A percentile compares a stretch with the other conserved stretches of the same genome.
phyloP scores from a whole-genome alignment of 306 rosid species.

The Vachellia collinsii region DNA sequence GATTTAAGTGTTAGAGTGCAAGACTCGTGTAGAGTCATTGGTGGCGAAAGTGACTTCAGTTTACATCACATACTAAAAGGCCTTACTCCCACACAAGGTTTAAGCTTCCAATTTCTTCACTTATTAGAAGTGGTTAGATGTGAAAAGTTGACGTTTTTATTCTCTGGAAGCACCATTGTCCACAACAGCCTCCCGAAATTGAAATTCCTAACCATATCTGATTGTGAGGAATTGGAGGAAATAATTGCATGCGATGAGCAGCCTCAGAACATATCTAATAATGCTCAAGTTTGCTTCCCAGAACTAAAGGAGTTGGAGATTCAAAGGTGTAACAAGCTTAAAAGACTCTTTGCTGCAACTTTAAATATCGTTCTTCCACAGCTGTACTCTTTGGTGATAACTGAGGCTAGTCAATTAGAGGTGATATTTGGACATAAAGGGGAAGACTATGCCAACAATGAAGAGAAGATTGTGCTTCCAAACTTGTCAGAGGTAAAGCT shows the following conservation, averaged over 20 bases:
- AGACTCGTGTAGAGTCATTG: not conserved
- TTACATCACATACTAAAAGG: not conserved
- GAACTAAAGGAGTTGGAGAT: not conserved
- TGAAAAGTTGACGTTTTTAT: not conserved
- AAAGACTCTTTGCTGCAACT: not conserved
- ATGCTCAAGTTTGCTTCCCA: not conserved
- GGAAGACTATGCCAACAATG: not conserved
- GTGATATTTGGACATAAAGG: not conserved
- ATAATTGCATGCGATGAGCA: not conserved
- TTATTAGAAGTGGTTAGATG: not conserved
- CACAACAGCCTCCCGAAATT: not conserved
- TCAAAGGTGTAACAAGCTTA: not conserved
- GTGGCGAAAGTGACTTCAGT: not conserved
- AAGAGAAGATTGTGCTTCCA: not conserved
- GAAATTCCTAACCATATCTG: not conserved
- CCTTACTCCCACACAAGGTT: not conserved
- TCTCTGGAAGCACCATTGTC: not conserved
- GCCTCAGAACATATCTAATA: not conserved
- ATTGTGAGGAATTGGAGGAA: constrained; percentile 11
- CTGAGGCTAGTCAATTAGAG: not conserved
- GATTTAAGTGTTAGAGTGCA: not conserved
- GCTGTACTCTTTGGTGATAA: not conserved
- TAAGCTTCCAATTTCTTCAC: not conserved
- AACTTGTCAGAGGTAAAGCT: not conserved
- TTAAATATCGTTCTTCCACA: not conserved